phyloP scores from a whole-genome alignment of 2,329 filamentous ascomycete genomes.

The Talaromyces atroroseus region DNA sequence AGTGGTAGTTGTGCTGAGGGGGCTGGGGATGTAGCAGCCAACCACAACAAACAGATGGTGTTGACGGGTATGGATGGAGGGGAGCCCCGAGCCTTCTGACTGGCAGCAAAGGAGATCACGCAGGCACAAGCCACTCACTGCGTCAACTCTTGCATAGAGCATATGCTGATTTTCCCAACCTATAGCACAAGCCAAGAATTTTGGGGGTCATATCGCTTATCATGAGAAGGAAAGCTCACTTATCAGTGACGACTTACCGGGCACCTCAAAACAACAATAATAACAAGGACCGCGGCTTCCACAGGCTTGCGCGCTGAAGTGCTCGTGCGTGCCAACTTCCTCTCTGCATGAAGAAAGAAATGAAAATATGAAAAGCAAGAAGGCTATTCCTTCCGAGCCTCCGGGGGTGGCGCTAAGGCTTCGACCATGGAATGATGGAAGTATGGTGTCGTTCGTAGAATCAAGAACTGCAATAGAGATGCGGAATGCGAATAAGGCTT shows the following conservation, averaged over 20 bases:
- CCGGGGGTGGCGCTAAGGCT: not conserved
- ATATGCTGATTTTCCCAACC: not conserved
- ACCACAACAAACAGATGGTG: slow-evolving; percentile 10
- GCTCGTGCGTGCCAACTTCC: not conserved
- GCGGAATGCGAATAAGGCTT: not conserved
- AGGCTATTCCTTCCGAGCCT: not conserved
- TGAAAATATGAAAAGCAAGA: too few species aligned
- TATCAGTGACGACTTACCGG: slow-evolving; percentile 5
- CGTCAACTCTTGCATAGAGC: not conserved
- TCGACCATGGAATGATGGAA: not conserved
- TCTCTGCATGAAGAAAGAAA: not conserved
- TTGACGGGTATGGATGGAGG: slow-evolving; percentile 12
- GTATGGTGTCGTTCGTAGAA: not conserved
- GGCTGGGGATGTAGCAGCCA: slow-evolving; percentile 9
- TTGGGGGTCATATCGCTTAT: not conserved
- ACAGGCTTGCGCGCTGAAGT: not conserved
- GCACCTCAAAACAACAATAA: not conserved
- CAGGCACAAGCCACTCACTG: slow-evolving; percentile 25
- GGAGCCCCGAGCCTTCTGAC: slow-evolving; percentile 4
- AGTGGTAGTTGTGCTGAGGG: not conserved
- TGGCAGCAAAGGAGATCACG: slow-evolving; percentile 19
- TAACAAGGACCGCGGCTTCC: not conserved
- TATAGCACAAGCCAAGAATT: not conserved
- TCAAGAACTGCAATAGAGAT: not conserved
- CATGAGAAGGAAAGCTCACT: not conserved